Base-by-base conservation (phyloP, 768 basidiomycete genomes). In the Krasilnikovozyma curviuscula region DNA sequence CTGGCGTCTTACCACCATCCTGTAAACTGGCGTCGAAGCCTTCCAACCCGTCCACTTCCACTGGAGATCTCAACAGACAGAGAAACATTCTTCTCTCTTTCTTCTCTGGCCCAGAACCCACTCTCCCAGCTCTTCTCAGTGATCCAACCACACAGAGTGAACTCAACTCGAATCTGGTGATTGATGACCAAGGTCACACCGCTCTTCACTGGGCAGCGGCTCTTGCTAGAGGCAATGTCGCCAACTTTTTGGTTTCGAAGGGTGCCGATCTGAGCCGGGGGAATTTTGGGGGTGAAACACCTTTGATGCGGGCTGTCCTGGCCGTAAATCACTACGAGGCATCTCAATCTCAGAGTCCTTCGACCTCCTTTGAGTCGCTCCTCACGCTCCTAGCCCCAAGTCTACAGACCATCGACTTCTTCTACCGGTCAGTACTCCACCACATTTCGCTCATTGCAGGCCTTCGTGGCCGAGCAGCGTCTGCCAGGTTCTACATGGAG, bases 151-250 rank as follows among this genome's bases (percentile, higher is more conserved):
- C n/a, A n/a, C n/a, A n/a, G n/a, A n/a, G n/a, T n/a, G n/a, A n/a
- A n/a, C n/a, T 66, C n/a, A 83, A 88, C 50, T 67, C 84, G 40
- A 82, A 97, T 60, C 70, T 73, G n/a, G 71, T 91, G 34, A 73
- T 98, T 34, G 93, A 98, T 57, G 84, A 93, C 54, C 81, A 86
- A 57, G 84, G 85, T 0, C 93, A 98, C 63, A 85, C 88, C 0
- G 81, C 89, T 9, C 70, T 98, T 13, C 93, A 98, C 62, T 73
- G 95, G 53, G 89, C 93, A 1, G 78, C 86, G 6, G 83, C 86
- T 37, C 70, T 95, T 42, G 83, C 78, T 0, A 73, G 83, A 19
- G 71, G 75, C 41, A 68, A 71, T 23, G 75, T 73, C 29, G 73
- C 83, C 16, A 73, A 75, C 23, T 74, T 76, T 9, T 72, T 98